Evolutionary conservation across 768 basidiomycete species (phyloP), one percentile per base, ranked within the genome.

Genomic region (Roridomyces roridus): DNA sequence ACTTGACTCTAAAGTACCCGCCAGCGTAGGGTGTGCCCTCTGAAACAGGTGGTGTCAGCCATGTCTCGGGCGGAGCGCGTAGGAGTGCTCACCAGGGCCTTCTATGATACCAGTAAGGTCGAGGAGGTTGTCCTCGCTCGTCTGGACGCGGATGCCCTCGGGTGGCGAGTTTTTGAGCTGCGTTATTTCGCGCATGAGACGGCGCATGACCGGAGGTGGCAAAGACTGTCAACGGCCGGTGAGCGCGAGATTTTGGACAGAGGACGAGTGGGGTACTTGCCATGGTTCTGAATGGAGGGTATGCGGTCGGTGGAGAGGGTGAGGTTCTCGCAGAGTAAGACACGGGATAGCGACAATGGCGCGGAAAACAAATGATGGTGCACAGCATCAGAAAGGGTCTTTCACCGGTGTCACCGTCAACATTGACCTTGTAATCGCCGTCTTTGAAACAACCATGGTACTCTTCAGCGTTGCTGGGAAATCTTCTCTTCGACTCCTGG

Each of bases 101-200:
- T 93, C 84, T 17, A 98, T 92, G 48, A 94, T 86, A 1, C 94
- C 95, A 1, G 86, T 89, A 36, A 98, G 81, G 68, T 93, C 89
- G 20, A 94, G 75, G 76, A 96, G 87, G 67, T 96, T 92, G 67
- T 96, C 92, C 47, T 97, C 95, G 58, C 79, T 89, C 4, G 89
- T 85, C 51, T 88, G 84, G 25, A 97, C 81, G 64, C 95, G 87
- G 68, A 97, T 93, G n/a, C 94, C 95, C 67, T 97, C 95, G 12
- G 91, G 91, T 31, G 95, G 95, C 59, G 78, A 87, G 59, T 81
- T 88, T 72, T 87, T 86, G 56, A 98, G 84, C 64, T 91, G 88
- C 35, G 79, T 81, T 40, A 95, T 80, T 75, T 97, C 95, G 49
- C 91, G 87, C 82, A 96, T 90, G 67, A 97, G 76, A 58, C 92